Evolutionary conservation across 805 yeast species (phyloP), one percentile per base, ranked within the genome.

Genomic region (Teunomyces tritomae): DNA sequence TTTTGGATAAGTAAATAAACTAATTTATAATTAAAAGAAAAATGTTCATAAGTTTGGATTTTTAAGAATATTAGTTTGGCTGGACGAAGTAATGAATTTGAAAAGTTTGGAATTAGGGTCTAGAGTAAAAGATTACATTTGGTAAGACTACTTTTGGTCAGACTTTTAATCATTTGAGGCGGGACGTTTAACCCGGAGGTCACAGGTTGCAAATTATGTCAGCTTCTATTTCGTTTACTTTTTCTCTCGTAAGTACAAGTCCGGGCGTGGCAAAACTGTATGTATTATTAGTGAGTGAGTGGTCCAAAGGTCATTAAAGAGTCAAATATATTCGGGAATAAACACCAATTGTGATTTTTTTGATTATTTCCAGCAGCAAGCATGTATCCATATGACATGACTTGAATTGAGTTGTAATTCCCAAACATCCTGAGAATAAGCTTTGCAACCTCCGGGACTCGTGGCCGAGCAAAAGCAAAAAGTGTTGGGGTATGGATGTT

Each of bases 181-280:
- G 24, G 6, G 24, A 5, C 24, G 24, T 20, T 20, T 5, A 20
- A 20, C 26, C 33, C 33, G 33, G 34, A 16, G 16, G 34, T 32
- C 34, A 32, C 34, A 32, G 24, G 34, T 17, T 32, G 10, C 17
- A 37, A 37, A 26, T 37, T 33, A 33, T 33, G 36, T 33, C 17
- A 33, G 36, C 36, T 14, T 14, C 17, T 6, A 14, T 13, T 8
- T 13, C 2, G 3, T 16, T 11, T 28, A 9, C 30, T 28, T 28
- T 28, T 16, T 28, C 9, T 16, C 27, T 20, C 40, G 40, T 37
- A 37, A 20, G 40, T 37, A 37, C 40, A 37, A 37, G 40, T 37
- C 40, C 40, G 40, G 40, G 16, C 36, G 24, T 20, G 24, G 5
- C 24, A 5, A 5, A 20, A 20, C 24, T 20, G 24, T 6, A 6